Evolutionary conservation across 2,329 filamentous ascomycete species (phyloP), one percentile per base, ranked within the genome.

Genomic region (Phyllosticta capitalensis): DNA sequence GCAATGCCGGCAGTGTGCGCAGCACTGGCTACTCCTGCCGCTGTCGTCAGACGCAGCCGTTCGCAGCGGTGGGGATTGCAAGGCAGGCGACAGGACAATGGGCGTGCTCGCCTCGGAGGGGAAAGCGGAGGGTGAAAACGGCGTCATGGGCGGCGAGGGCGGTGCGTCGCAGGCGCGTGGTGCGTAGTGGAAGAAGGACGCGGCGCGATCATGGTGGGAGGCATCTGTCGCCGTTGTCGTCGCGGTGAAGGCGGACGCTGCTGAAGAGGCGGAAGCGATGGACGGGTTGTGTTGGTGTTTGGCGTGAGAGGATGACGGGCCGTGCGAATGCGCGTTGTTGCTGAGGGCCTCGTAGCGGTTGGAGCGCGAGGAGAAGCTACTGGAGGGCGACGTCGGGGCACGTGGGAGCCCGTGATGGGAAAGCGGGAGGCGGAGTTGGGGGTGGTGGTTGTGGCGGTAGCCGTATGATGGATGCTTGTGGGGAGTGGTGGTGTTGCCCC

Each of bases 161-260:
- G 56, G 56, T 9, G 56, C 51, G 22, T 65, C 71, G 33, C 68
- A 74, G 45, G 51, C 53, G 56, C 17, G 55, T 14, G 24, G 54
- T 26, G 24, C 17, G 17, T 45, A n/a, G 38, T n/a, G 38, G 38
- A 45, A 45, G 38, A 45, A 45, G 38, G 38, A 45, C 14, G 38
- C 38, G 14, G 38, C 38, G 38, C 38, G 38, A 17, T 45, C 38
- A 14, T n/a, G 38, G 6, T 45, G 38, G 14, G 38, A 45, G 38
- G 38, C 38, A 6, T 45, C 38, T 45, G 38, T 17, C 33, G 12
- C 12, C 33, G 9, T 45, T n/a, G 38, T 45, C 38, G 38, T n/a
- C 7, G 38, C 17, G 38, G 17, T 45, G 38, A n/a, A n/a, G 19
- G n/a, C 22, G 9, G 30, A 5, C 19, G n/a, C 14, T 21, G 52